Evolutionary conservation across 2,329 filamentous ascomycete species (phyloP).

Genomic region (Penicillium brasilianum): DNA sequence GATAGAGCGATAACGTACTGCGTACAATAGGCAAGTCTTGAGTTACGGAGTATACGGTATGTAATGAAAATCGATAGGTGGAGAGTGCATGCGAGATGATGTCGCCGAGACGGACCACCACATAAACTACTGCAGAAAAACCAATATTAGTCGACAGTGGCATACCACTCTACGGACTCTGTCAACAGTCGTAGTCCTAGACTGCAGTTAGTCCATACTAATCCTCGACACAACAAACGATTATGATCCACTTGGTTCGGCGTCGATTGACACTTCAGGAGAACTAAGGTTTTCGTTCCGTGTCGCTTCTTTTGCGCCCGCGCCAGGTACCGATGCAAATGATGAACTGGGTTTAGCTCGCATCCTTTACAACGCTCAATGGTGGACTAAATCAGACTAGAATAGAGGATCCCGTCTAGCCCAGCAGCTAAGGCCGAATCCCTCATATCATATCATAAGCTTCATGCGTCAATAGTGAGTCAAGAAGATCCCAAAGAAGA

Average conservation of each 20-base stretch:
- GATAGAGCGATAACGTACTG: not conserved
- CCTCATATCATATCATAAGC: slow-evolving; percentile 1
- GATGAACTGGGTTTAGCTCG: slow-evolving; percentile 1
- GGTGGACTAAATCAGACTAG: not conserved
- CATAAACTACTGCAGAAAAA: not conserved
- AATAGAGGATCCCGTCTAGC: not conserved
- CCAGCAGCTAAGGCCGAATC: not conserved
- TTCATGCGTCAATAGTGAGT: not conserved
- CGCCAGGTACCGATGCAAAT: not conserved
- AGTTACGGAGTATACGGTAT: not conserved
- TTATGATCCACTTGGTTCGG: not conserved
- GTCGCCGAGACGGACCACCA: slow-evolving; percentile 3
- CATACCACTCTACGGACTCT: not conserved
- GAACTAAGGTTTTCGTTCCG: not conserved
- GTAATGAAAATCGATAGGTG: slow-evolving; percentile 1
- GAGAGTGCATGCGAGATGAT: slow-evolving; percentile 1
- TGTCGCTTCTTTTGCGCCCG: slow-evolving; percentile 6
- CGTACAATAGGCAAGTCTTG: not conserved
- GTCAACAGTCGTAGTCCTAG: no score
- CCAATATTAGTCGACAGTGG: not conserved
- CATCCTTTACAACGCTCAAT: slow-evolving; percentile 1
- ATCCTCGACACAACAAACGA: not conserved
- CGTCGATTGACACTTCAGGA: not conserved
- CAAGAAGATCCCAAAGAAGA: not conserved
- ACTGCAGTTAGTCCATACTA: no score